Conservation (phyloP, 2,329 filamentous ascomycete genomes). For the Venturia aucupariae region DNA sequence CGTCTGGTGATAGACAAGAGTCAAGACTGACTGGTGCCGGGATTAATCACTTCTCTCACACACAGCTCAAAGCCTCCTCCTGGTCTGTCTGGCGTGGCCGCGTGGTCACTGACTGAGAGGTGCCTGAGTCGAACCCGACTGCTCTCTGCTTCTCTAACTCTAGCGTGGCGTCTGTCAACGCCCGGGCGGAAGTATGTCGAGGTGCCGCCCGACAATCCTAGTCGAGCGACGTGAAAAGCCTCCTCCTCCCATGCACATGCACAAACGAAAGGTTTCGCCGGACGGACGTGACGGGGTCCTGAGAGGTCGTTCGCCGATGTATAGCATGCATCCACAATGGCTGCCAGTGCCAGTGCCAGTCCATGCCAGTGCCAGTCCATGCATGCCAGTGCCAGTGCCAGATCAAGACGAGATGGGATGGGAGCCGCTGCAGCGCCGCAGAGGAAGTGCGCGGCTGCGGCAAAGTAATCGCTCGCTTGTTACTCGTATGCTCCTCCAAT, state of each 20-base stretch:
- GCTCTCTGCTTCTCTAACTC: too few species aligned
- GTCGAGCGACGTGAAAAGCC: background rate
- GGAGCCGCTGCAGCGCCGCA: too few species aligned
- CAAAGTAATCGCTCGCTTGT: constrained; percentile 1
- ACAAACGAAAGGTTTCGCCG: background rate
- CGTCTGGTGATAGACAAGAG: background rate
- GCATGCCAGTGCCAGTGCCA: too few species aligned
- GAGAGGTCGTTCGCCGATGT: background rate
- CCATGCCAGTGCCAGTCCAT: background rate
- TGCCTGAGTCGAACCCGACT: constrained; percentile 1
- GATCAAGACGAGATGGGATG: too few species aligned
- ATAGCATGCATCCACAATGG: background rate
- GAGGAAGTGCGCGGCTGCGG: background rate
- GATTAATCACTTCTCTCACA: background rate
- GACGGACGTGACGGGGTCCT: background rate
- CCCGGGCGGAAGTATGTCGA: background rate
- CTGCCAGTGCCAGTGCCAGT: background rate
- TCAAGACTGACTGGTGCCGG: background rate
- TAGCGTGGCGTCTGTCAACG: background rate
- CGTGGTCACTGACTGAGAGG: background rate
- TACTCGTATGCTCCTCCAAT: background rate
- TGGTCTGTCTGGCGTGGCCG: background rate
- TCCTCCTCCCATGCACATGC: background rate
- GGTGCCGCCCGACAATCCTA: background rate
- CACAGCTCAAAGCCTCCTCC: background rate